phyloP scores from a whole-genome alignment of 202 grass and related monocot species.

The Miscanthus sacchariflorus region DNA sequence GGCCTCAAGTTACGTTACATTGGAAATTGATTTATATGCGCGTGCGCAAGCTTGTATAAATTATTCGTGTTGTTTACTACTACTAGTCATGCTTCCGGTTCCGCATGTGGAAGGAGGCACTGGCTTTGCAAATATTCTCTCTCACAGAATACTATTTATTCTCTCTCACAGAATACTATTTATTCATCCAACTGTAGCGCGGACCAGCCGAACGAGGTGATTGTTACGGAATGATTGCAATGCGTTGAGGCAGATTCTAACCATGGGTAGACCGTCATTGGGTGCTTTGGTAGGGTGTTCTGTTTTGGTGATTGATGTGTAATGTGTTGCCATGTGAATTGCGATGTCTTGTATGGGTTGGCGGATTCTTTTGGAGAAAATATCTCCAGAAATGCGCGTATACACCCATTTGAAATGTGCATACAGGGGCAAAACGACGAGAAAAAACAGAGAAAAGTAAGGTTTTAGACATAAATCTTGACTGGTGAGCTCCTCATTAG shows the following conservation, averaged over 20 bases:
- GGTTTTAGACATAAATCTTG: neutral
- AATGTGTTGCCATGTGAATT: too few species aligned
- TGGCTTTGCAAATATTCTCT: neutral
- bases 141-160: too few species aligned
- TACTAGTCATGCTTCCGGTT: neutral
- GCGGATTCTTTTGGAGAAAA: neutral
- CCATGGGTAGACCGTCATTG: too few species aligned
- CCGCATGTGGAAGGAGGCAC: neutral
- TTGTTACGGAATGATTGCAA: too few species aligned
- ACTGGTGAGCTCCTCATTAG: neutral
- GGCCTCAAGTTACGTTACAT: conserved; percentile 18
- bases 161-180: too few species aligned
- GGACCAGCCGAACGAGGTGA: too few species aligned
- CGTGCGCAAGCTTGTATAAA: neutral
- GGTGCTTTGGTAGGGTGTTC: too few species aligned
- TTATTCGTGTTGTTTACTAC: neutral
- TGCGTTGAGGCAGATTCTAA: too few species aligned
- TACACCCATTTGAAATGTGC: neutral
- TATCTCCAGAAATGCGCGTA: neutral
- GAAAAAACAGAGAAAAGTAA: neutral
- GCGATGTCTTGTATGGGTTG: too few species aligned
- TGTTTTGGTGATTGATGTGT: too few species aligned
- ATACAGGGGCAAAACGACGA: neutral
- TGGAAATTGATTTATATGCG: conserved; percentile 40
- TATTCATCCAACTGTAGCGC: too few species aligned